Base-by-base conservation (phyloP, 2,329 filamentous ascomycete species). In the Lomentospora prolificans region DNA sequence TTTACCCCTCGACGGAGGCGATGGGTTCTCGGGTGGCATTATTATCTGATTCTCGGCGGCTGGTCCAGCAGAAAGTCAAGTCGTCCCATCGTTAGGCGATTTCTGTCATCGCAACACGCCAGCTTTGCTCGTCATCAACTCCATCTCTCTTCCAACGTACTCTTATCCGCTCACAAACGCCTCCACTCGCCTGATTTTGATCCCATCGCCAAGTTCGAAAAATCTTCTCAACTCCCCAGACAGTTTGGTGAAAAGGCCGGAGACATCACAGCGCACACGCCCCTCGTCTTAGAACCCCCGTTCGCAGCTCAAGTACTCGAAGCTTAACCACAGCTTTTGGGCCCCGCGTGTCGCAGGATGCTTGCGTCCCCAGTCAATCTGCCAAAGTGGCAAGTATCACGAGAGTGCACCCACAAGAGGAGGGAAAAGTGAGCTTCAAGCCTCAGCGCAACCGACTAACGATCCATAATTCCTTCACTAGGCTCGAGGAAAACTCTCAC, bases 401-500 rank as follows among this genome's bases (percentile, higher is more conserved):
- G 54, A 14, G 50, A 31, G 22, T 28, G 27, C 22, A n/a, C n/a
- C 8, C 44, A 55, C 51, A 55, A 44, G 22, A 50, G 44, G 12
- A 28, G 17, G 22, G 17, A 39, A n/a, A 51, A 51, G 25, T 25
- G 22, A 51, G n/a, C 46, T 25, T 51, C 19, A 30, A 10, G n/a
- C 30, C 27, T 17, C 4, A 48, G 17, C 3, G 3, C 44, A 25
- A 19, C n/a, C n/a, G n/a, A 22, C 44, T 14, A 19, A 48, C 44
- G 3, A 19, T 50, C 28, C 22, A 12, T 44, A 50, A 30, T 57
- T 50, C 17, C 17, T 25, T 24, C 31, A n/a, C 9, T 28, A 96
- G 91, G 92, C 85, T 99, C 41, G 80, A 89, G 65, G 82, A 91
- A 68, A 97, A 97, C 72, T 86, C 87, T 0, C 91, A 97, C 68